Evolutionary conservation across 768 basidiomycete genomes (phyloP), one percentile per base, ranked within the genome.

Genomic region (Rhodotorula graminis): DNA sequence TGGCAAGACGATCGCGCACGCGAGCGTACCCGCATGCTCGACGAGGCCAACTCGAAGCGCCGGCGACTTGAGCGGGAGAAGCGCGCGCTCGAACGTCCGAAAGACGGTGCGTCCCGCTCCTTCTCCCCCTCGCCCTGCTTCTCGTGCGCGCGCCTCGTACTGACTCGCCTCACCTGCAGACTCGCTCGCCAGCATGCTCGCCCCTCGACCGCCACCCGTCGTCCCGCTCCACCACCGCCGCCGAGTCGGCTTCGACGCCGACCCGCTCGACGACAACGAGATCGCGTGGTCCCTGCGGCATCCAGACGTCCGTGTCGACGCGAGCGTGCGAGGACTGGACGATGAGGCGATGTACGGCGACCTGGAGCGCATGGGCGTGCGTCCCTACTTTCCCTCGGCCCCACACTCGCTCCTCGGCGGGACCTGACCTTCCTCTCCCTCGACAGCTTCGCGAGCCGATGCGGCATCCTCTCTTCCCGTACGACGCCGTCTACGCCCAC

Each of bases 41-140:
- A 93, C 0, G 91, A 94, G 77, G 89, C 90, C 12, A 93, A 91
- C 80, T 84, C 90, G 74, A 95, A 95, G 81, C 85, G 91, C 69
- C 84, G 94, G 58, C 85, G 87, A 61, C 81, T 98, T 49, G 93
- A 97, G 80, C 85, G 93, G 70, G 93, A 96, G 73, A 87, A 92
- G 72, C 85, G 93, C 74, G 85, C 86, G 1, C 79, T 88, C 21
- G 93, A 93, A 76, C 83, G 88, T 40, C 69, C 71, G 33, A 72
- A 74, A 33, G 71, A 74, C 40, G 66, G 72, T 67, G 33, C 56
- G 72, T 61, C 4, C 16, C 33, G 46, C 16, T 21, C 21, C 21
- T 12, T 19, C 50, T 37, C 37, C 11, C 44, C 44, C 44, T 46
- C 44, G 7, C 44, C 18, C 11, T 14, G 14, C 44, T 5, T 3